Evolutionary conservation across 768 basidiomycete genomes (phyloP).

Genomic region (Termitomyces sp.): DNA sequence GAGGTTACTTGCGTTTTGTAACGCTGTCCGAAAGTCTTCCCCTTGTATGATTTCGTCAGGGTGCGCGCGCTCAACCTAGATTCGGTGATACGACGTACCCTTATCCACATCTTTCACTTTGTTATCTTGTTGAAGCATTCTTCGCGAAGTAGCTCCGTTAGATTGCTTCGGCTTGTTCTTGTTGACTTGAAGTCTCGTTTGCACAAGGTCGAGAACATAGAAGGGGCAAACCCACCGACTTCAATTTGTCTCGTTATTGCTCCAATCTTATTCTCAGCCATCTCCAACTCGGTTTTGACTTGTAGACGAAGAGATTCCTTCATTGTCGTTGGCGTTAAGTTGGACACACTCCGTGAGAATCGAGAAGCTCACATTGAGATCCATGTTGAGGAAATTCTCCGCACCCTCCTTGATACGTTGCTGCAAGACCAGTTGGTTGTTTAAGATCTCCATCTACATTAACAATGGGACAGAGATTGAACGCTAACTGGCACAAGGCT

Average conservation of each 20-base stretch:
- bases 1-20: conserved; percentile 58
- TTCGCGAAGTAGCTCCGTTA: conserved; percentile 17
- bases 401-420: conserved; percentile 88
- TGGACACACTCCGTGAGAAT: background rate
- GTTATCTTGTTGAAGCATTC: conserved; percentile 13
- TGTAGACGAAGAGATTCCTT: conserved; percentile 65
- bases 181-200: conserved; percentile 22
- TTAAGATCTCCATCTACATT: conserved; percentile 61
- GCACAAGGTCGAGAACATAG: conserved; percentile 5
- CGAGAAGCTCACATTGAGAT: conserved; percentile 41
- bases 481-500: background rate
- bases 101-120: conserved; percentile 27
- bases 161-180: conserved; percentile 21
- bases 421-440: conserved; percentile 68
- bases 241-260: conserved; percentile 59
- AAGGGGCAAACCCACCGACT: conserved; percentile 33
- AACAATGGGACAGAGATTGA: background rate
- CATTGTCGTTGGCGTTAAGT: background rate
- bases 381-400: conserved; percentile 79
- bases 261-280: conserved; percentile 71
- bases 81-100: conserved; percentile 24
- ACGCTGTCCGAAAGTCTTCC: conserved; percentile 72
- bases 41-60: conserved; percentile 20
- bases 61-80: background rate
- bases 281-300: conserved; percentile 75